A percentile compares a stretch with the other conserved stretches of the same genome.
phyloP scores from a whole-genome alignment of 2,329 filamentous ascomycete genomes.

The Pezicula carpinea region DNA sequence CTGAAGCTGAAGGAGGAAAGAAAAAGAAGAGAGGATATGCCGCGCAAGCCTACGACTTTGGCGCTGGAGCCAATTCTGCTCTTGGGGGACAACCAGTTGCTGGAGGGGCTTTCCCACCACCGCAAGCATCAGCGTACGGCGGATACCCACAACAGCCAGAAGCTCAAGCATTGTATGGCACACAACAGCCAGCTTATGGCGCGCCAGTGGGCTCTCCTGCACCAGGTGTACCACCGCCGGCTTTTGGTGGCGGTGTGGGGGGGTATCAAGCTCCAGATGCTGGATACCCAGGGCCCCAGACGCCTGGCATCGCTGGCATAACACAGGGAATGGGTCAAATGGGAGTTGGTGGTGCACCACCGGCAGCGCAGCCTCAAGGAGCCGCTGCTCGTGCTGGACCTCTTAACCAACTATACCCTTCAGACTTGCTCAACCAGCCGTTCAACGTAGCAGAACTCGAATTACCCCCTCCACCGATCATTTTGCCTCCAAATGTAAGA shows the following conservation, averaged over 20 bases:
- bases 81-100: constrained; percentile 62
- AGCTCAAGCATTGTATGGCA: constrained; percentile 23
- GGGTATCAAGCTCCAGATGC: constrained; percentile 66
- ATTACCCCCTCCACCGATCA: constrained; percentile 82
- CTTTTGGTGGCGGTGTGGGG: constrained; percentile 40
- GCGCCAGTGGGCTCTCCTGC: constrained; percentile 32
- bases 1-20: constrained; percentile 44
- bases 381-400: constrained; percentile 44
- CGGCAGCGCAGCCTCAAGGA: constrained; percentile 43
- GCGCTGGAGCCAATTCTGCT: constrained; percentile 76
- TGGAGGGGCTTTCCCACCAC: constrained; percentile 38
- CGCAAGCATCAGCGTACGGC: constrained; percentile 32
- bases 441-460: constrained; percentile 94
- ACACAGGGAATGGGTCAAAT: constrained; percentile 81
- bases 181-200: constrained; percentile 29
- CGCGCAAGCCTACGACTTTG: constrained; percentile 90
- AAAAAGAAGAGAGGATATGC: constrained; percentile 97
- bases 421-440: constrained; percentile 85
- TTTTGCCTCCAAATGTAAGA: constrained; percentile 82
- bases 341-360: constrained; percentile 51
- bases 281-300: constrained; percentile 56
- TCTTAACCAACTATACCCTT: constrained; percentile 87
- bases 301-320: constrained; percentile 59
- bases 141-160: constrained; percentile 26
- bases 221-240: constrained; percentile 26